phyloP scores from a whole-genome alignment of 352 stramenopile genomes.

The Elongisporangium anandrum region DNA sequence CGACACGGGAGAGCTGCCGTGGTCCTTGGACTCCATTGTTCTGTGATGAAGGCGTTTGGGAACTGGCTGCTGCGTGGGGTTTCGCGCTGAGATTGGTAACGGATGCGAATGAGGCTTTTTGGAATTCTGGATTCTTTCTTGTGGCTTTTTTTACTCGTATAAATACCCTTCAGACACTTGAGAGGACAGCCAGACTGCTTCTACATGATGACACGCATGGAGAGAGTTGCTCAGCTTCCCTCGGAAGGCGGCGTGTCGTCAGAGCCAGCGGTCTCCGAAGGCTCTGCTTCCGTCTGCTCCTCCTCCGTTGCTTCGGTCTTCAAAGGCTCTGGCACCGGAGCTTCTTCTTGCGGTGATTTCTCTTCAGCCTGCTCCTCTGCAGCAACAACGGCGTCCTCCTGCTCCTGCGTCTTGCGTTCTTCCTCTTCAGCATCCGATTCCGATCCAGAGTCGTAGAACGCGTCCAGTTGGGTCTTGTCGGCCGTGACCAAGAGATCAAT shows the following conservation, averaged over 20 bases:
- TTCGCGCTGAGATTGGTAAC: background rate
- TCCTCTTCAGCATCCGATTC: conserved; percentile 38
- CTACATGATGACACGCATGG: background rate
- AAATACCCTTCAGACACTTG: background rate
- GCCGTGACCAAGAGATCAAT: conserved; percentile 68
- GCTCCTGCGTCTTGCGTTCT: conserved; percentile 13
- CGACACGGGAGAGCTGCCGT: conserved; percentile 19
- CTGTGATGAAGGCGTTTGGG: background rate
- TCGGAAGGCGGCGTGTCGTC: no score
- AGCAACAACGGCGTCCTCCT: conserved; percentile 4
- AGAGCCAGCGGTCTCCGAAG: background rate
- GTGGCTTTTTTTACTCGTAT: background rate
- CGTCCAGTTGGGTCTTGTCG: conserved; percentile 52
- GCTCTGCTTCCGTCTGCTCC: background rate
- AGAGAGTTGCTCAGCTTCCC: background rate
- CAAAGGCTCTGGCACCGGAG: background rate
- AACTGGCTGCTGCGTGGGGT: background rate
- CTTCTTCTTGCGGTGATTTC: no score
- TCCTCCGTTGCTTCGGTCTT: background rate
- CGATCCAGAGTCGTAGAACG: conserved; percentile 70
- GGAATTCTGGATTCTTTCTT: no score
- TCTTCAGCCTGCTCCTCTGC: no score
- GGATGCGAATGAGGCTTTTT: conserved; percentile 1
- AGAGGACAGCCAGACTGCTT: background rate
- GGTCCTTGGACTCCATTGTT: conserved; percentile 61